A percentile compares a stretch with the other conserved stretches of the same genome.
Evolutionary conservation across 805 yeast species (phyloP).

Genomic region (Metschnikowia lochheadii): DNA sequence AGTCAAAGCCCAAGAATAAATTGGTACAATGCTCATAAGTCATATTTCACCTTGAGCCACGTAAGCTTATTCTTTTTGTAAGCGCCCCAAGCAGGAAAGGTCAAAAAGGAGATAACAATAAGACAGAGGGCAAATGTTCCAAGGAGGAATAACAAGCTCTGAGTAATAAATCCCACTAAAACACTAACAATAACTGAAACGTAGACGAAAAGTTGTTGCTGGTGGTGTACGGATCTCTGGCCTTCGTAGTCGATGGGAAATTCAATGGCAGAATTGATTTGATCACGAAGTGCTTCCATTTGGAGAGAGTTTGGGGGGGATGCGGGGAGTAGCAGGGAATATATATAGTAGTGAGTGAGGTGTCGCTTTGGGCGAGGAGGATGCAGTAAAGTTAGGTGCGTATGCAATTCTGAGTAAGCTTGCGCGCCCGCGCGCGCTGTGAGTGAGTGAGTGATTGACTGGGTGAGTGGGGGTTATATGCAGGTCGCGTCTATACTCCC

Average conservation of each 20-base stretch:
- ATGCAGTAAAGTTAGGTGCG: conserved; percentile 5
- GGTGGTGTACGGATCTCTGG: conserved; percentile 41
- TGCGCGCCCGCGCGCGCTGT: not conserved
- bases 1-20: conserved; percentile 67
- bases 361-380: conserved; percentile 6
- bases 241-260: conserved; percentile 51
- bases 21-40: conserved; percentile 12
- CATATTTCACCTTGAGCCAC: conserved; percentile 42
- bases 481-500: too few relatives aligned
- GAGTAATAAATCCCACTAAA: conserved; percentile 45
- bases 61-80: conserved; percentile 47
- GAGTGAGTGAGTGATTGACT: too few relatives aligned
- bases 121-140: conserved; percentile 35
- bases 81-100: conserved; percentile 56
- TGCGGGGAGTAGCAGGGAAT: conserved; percentile 1
- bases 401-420: not conserved
- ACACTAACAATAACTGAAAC: conserved; percentile 34
- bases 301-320: conserved; percentile 1
- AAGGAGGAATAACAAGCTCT: conserved; percentile 39
- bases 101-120: conserved; percentile 27
- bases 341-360: not conserved
- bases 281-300: conserved; percentile 17
- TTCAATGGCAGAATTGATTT: conserved; percentile 18
- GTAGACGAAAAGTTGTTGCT: conserved; percentile 24
- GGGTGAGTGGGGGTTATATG: too few relatives aligned